These are phyloP conservation scores for Sherardia arvensis DNA, from an alignment of 257 asterid genomes.

Conservation along the genomic window DNA sequence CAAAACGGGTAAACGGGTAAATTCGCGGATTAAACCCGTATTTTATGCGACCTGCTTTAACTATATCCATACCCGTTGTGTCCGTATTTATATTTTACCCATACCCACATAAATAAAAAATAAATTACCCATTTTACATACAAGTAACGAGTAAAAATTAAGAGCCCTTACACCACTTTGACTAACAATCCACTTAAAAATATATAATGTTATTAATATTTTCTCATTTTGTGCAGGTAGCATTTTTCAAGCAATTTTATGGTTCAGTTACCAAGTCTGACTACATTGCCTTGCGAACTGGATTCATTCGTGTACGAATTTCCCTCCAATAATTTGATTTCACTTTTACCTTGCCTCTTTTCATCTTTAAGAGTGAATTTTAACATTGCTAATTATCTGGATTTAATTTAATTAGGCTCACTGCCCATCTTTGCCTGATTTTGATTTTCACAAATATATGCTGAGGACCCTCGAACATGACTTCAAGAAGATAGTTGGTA, in stretches of 20 bases:
- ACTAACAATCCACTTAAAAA: no score
- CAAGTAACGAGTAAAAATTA: no score
- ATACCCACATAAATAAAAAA: no score
- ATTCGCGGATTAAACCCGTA: no score
- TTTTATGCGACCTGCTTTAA: no score
- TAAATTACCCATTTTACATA: no score
- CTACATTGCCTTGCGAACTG: conserved; percentile 62
- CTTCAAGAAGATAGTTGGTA: conserved; percentile 73
- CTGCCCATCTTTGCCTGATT: conserved; percentile 38
- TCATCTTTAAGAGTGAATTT: neutral
- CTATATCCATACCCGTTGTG: no score
- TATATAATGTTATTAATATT: no score
- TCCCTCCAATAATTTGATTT: conserved; percentile 4
- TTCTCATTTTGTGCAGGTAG: conserved; percentile 49
- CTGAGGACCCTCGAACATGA: conserved; percentile 67
- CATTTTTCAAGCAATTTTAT: conserved; percentile 77
- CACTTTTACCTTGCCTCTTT: neutral
- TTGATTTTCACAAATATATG: conserved; percentile 65
- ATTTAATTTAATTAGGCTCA: conserved; percentile 37
- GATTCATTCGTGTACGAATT: conserved; percentile 60
- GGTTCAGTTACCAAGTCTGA: conserved; percentile 85
- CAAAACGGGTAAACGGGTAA: no score
- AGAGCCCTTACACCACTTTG: no score
- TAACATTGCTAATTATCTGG: neutral
- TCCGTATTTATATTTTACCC: no score